Evolutionary conservation across 1,284 basidiomycete genomes (phyloP).

Genomic region (Megacollybia platyphylla): DNA sequence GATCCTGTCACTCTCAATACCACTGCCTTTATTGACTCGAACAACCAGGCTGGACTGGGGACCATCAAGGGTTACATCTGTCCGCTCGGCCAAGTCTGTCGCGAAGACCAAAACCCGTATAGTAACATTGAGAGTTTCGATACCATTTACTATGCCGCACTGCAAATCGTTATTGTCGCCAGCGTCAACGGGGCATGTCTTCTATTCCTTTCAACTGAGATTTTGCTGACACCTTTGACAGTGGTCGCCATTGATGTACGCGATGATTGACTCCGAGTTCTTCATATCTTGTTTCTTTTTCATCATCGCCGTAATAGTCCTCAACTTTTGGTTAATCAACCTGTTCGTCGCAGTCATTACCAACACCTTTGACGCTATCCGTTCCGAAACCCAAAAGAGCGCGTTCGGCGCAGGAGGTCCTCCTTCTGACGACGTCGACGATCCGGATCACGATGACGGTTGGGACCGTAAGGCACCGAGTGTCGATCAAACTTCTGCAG

Average conservation of each 20-base stretch:
- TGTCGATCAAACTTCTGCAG: conserved; percentile 9
- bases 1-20: conserved; percentile 37
- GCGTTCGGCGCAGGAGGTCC: conserved; percentile 67
- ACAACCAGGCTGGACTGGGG: conserved; percentile 18
- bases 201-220: background rate
- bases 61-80: conserved; percentile 69
- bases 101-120: conserved; percentile 65
- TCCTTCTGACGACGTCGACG: background rate
- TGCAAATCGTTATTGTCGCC: conserved; percentile 83
- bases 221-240: conserved; percentile 13
- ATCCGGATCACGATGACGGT: conserved; percentile 31
- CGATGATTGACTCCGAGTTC: conserved; percentile 87
- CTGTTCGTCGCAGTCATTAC: conserved; percentile 95
- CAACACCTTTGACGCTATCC: conserved; percentile 86
- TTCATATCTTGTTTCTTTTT: conserved; percentile 84
- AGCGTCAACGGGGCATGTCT: conserved; percentile 60
- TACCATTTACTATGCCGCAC: conserved; percentile 71
- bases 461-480: conserved; percentile 32
- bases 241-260: conserved; percentile 83
- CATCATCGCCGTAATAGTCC: conserved; percentile 70
- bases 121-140: conserved; percentile 76
- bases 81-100: conserved; percentile 70
- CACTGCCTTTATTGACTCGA: conserved; percentile 31
- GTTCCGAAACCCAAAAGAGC: conserved; percentile 81
- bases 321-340: conserved; percentile 94